phyloP scores from a whole-genome alignment of 163 green algal species.

The Chlamydomonas reinhardtii region DNA sequence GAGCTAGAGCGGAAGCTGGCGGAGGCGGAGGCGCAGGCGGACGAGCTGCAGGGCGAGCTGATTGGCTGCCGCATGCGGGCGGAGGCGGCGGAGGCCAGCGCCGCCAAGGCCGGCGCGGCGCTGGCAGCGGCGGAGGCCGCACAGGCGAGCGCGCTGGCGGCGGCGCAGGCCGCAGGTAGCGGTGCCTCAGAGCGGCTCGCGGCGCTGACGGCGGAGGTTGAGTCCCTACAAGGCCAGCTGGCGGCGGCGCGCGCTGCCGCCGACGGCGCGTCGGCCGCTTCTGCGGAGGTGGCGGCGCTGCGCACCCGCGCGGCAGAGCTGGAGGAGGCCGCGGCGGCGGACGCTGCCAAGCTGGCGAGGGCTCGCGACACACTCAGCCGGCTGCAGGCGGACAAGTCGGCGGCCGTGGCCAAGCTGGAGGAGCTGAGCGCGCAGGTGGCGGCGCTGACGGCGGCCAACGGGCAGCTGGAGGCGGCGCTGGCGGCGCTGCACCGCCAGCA shows the following conservation, averaged over 20 bases:
- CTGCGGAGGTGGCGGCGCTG: background rate
- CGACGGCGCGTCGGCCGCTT: background rate
- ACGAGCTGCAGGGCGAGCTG: constrained; percentile 47
- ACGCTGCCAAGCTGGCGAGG: constrained; percentile 11
- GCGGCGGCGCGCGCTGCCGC: background rate
- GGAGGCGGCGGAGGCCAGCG: constrained; percentile 15
- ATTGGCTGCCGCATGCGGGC: constrained; percentile 48
- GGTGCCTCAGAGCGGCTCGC: background rate
- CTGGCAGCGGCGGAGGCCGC: background rate
- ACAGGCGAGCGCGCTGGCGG: background rate
- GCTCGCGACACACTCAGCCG: constrained; percentile 19
- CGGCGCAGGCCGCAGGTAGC: background rate
- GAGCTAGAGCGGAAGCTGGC: constrained; percentile 19
- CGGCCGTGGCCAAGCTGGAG: constrained; percentile 1
- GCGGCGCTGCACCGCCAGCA: background rate
- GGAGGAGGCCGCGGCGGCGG: constrained; percentile 22
- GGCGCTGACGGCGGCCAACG: background rate
- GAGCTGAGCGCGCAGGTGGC: constrained; percentile 12
- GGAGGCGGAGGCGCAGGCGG: constrained; percentile 15
- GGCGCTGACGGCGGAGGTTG: background rate
- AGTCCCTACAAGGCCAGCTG: background rate
- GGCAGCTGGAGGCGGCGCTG: constrained; percentile 7
- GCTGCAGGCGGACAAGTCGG: constrained; percentile 28
- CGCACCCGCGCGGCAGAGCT: constrained; percentile 6
- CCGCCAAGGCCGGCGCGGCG: too few species aligned